These are phyloP conservation scores for Psilocybe azurescens DNA, from an alignment of 768 basidiomycete genomes.

Conservation along the genomic window DNA sequence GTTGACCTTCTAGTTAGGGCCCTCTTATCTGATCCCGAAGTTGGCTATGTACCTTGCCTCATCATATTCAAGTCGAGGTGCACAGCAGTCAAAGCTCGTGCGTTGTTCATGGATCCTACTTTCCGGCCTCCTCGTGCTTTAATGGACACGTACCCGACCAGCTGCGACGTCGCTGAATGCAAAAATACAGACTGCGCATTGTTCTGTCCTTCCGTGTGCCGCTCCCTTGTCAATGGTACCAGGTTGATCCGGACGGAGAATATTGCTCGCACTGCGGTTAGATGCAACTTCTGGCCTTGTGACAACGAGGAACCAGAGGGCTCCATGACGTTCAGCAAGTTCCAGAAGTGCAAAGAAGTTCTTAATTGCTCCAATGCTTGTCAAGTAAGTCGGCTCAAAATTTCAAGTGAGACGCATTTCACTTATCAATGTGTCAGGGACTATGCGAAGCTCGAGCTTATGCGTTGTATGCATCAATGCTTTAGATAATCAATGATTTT, in stretches of 20 bases:
- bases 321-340: constrained; percentile 4
- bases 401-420: background rate
- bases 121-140: constrained; percentile 19
- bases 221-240: constrained; percentile 16
- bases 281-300: constrained; percentile 27
- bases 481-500: background rate
- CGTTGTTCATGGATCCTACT: constrained; percentile 22
- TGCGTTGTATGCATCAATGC: background rate
- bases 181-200: constrained; percentile 17
- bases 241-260: constrained; percentile 17
- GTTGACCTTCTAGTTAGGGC: constrained; percentile 26
- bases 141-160: constrained; percentile 17
- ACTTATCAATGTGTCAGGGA: background rate
- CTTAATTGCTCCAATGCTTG: constrained; percentile 23
- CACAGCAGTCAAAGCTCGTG: constrained; percentile 8
- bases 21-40: constrained; percentile 22
- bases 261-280: constrained; percentile 6
- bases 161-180: constrained; percentile 17
- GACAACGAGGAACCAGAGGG: constrained; percentile 4
- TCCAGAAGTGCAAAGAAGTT: constrained; percentile 23
- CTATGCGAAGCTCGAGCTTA: constrained; percentile 13
- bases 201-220: constrained; percentile 20
- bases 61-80: constrained; percentile 16
- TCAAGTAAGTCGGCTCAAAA: constrained; percentile 19
- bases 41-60: constrained; percentile 26